Evolutionary conservation across 73 alveolate species (phyloP).

Genomic region (Effrenium voratum): DNA sequence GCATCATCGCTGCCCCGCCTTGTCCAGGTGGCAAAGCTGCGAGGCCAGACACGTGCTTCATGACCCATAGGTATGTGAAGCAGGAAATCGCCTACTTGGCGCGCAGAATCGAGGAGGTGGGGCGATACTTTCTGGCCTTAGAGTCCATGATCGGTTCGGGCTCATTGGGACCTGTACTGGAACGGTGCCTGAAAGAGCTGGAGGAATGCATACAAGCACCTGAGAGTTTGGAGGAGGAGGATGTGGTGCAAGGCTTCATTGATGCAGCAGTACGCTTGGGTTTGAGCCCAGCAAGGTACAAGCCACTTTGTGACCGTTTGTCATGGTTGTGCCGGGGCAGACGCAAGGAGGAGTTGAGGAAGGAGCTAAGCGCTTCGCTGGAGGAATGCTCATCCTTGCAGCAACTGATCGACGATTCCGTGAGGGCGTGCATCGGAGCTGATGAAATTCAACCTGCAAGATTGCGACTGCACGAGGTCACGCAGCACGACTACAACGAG

Average conservation of each 20-base stretch:
- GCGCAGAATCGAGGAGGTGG: conserved; percentile 82
- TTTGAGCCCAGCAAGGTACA: conserved; percentile 47
- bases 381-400: conserved; percentile 33
- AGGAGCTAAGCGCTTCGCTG: conserved; percentile 35
- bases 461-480: conserved; percentile 32
- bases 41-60: conserved; percentile 82
- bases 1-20: conserved; percentile 4
- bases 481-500: conserved; percentile 16
- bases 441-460: conserved; percentile 59
- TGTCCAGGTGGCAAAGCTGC: conserved; percentile 81
- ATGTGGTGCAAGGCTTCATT: conserved; percentile 56
- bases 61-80: conserved; percentile 81
- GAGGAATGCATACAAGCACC: conserved; percentile 39
- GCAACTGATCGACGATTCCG: conserved; percentile 61
- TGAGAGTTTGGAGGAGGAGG: conserved; percentile 35
- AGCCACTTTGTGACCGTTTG: conserved; percentile 30
- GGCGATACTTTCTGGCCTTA: conserved; percentile 75
- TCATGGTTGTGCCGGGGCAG: conserved; percentile 63
- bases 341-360: conserved; percentile 20
- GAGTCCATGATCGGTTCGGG: conserved; percentile 59
- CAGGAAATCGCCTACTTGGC: conserved; percentile 83
- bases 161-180: conserved; percentile 76
- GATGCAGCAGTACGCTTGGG: conserved; percentile 85
- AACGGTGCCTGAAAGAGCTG: conserved; percentile 56
- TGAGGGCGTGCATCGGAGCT: conserved; percentile 44